Evolutionary conservation across 495 filamentous ascomycete genomes (phyloP).

Genomic region (Beverwykella pulmonaria): DNA sequence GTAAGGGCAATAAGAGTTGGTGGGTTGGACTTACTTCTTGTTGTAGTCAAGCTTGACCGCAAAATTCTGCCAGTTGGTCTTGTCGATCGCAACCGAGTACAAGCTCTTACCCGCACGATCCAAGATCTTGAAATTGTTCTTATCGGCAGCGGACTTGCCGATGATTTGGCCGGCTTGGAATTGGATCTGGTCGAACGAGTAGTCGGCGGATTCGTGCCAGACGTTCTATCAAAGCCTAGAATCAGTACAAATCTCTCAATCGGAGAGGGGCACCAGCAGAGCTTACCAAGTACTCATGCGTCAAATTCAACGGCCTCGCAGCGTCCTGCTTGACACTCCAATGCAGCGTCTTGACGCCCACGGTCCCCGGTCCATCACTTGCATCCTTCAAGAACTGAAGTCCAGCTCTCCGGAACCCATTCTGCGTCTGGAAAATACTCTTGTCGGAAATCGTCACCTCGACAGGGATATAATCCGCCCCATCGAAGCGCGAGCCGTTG

Average conservation of each 20-base stretch:
- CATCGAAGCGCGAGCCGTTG: slow-evolving; percentile 32
- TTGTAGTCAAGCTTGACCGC: slow-evolving; percentile 34
- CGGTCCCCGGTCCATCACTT: slow-evolving; percentile 17
- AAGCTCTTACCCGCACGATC: slow-evolving; percentile 28
- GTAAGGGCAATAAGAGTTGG: background rate
- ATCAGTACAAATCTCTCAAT: background rate
- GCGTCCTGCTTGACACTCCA: slow-evolving; percentile 37
- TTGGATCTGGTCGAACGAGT: slow-evolving; percentile 35
- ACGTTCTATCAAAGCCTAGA: slow-evolving; percentile 24
- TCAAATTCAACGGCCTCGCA: slow-evolving; percentile 32
- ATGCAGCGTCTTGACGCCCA: slow-evolving; percentile 36
- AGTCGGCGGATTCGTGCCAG: slow-evolving; percentile 40
- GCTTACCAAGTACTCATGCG: slow-evolving; percentile 38
- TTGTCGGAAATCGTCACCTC: slow-evolving; percentile 36
- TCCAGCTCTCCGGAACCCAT: slow-evolving; percentile 36
- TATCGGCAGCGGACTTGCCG: slow-evolving; percentile 34
- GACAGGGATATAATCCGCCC: slow-evolving; percentile 4
- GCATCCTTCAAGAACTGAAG: slow-evolving; percentile 37
- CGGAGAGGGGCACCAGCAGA: background rate
- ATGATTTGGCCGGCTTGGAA: slow-evolving; percentile 36
- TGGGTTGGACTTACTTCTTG: slow-evolving; percentile 23
- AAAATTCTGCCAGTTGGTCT: slow-evolving; percentile 37
- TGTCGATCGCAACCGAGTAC: slow-evolving; percentile 35
- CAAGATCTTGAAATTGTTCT: slow-evolving; percentile 38
- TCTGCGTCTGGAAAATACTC: slow-evolving; percentile 39